Percentiles rank a stretch among this genome's conserved stretches.
These are phyloP conservation scores for Perilla frutescens DNA, from an alignment of 257 asterid species.

Conservation along the genomic window DNA sequence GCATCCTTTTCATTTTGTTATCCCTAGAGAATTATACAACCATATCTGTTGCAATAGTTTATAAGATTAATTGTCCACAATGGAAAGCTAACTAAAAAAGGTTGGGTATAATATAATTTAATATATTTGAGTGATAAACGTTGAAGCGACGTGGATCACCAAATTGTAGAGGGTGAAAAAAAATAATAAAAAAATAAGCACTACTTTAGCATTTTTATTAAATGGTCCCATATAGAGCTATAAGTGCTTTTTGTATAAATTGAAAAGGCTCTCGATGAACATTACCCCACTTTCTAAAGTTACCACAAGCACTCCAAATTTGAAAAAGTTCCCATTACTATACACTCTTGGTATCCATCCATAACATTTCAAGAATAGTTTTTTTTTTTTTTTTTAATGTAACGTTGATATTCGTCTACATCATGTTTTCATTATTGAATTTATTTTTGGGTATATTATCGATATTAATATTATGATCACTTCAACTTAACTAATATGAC, in stretches of 20 bases:
- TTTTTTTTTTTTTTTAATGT: neutral
- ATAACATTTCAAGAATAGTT: neutral
- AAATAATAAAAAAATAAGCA: neutral
- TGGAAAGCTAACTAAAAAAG: slow-evolving; percentile 24
- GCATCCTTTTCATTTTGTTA: neutral
- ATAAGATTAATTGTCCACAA: neutral
- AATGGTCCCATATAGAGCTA: slow-evolving; percentile 31
- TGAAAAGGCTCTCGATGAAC: slow-evolving; percentile 20
- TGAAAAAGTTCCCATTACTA: neutral
- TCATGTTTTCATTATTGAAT: neutral
- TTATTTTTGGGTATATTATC: neutral
- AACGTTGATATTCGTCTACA: neutral
- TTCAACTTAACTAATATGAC: neutral
- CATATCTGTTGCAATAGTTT: neutral
- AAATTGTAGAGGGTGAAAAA: neutral
- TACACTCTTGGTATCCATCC: slow-evolving; percentile 19
- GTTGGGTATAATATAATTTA: neutral
- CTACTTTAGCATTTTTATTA: slow-evolving; percentile 16
- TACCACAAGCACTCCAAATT: slow-evolving; percentile 8
- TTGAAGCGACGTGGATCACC: slow-evolving; percentile 29
- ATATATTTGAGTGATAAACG: slow-evolving; percentile 29
- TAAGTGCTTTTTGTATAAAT: neutral
- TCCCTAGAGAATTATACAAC: neutral
- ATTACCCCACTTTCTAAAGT: slow-evolving; percentile 27
- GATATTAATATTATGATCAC: neutral